A percentile compares a stretch with the other conserved stretches of the same genome.
Conservation (phyloP, 2,329 filamentous ascomycete species). For the Tricladium varicosporioides region DNA sequence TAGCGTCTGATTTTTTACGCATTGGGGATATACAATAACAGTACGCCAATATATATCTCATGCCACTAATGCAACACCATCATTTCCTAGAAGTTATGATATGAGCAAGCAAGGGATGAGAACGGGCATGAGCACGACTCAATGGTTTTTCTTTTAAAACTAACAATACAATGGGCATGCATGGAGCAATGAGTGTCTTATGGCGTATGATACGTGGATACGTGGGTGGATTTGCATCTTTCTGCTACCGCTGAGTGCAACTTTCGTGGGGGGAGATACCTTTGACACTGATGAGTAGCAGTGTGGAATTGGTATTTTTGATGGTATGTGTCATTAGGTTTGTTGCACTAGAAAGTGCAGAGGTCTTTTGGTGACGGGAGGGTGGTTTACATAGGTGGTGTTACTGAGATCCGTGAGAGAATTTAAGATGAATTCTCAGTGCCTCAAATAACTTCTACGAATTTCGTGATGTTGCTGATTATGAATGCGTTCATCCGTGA, state of each 20-base stretch:
- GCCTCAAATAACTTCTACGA: no score
- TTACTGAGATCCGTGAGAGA: no score
- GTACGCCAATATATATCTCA: not conserved
- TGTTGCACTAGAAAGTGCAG: not conserved
- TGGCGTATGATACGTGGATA: conserved; percentile 1
- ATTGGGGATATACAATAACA: not conserved
- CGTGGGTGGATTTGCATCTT: not conserved
- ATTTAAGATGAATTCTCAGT: no score
- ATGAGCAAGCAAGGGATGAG: not conserved
- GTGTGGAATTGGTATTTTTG: not conserved
- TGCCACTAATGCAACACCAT: not conserved
- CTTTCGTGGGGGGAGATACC: not conserved
- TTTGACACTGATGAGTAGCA: not conserved
- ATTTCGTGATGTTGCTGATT: no score
- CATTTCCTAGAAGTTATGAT: not conserved
- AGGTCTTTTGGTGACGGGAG: no score
- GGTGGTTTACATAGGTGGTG: no score
- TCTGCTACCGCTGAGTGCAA: not conserved
- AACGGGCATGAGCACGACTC: conserved; percentile 4
- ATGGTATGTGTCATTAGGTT: conserved; percentile 3
- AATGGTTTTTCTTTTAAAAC: not conserved
- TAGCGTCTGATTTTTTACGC: conserved; percentile 10
- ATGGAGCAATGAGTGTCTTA: not conserved
- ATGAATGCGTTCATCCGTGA: no score
- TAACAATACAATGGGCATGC: not conserved